These are phyloP conservation scores for Syzygium oleosum DNA, from an alignment of 345 rosid species.

Conservation along the genomic window DNA sequence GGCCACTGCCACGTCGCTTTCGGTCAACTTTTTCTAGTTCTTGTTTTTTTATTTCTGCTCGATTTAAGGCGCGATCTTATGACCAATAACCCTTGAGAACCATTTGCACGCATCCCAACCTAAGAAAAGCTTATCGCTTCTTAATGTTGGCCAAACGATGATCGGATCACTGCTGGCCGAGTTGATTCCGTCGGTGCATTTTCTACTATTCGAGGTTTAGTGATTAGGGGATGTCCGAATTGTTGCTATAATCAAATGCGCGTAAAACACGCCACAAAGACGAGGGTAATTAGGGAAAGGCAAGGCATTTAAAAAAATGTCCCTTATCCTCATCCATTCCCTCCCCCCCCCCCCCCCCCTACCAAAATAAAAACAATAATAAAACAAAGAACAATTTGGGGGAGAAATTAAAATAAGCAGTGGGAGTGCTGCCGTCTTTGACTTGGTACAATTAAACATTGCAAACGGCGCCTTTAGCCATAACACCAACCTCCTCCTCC, in stretches of 20 bases:
- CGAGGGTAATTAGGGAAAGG: not conserved
- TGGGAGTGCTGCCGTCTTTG: not conserved
- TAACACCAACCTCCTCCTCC: not conserved
- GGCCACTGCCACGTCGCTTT: not conserved
- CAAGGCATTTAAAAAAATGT: too few species aligned
- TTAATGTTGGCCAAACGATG: not conserved
- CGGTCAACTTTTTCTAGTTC: not conserved
- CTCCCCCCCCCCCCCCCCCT: too few species aligned
- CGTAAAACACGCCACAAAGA: fast-evolving
- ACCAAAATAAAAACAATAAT: not conserved
- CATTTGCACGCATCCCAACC: not conserved
- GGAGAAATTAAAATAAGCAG: not conserved
- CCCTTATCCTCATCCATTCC: not conserved
- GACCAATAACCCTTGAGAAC: fast-evolving
- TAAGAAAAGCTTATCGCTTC: not conserved
- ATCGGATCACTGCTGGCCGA: not conserved
- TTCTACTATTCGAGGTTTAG: fast-evolving
- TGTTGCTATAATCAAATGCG: fast-evolving
- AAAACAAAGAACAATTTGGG: not conserved
- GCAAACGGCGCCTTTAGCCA: not conserved
- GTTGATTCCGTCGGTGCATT: fast-evolving
- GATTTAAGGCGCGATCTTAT: not conserved
- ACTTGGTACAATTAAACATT: not conserved
- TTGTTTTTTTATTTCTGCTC: not conserved
- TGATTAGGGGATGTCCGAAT: fast-evolving